phyloP scores from a whole-genome alignment of 306 rosid genomes.

The Begonia fuchsioides region DNA sequence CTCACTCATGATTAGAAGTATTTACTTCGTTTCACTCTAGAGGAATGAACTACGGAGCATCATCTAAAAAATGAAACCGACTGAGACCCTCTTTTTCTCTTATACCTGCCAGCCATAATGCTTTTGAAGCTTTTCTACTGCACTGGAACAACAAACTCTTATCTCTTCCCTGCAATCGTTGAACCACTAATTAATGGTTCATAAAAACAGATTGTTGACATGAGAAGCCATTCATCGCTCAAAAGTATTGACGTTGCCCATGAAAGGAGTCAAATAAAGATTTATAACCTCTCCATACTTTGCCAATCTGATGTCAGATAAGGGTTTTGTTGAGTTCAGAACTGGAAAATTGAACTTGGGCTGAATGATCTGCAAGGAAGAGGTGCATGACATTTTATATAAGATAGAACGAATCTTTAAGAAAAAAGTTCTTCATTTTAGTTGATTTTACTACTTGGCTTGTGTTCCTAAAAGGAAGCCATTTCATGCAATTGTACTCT shows the following conservation, averaged over 20 bases:
- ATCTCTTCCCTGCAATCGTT: conserved; percentile 81
- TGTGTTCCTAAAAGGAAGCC: no score
- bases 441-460: no score
- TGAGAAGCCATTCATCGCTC: conserved; percentile 9
- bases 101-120: conserved; percentile 71
- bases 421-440: no score
- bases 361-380: conserved; percentile 22
- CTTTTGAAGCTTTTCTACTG: conserved; percentile 51
- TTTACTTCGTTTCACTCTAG: background rate
- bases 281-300: conserved; percentile 56
- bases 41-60: background rate
- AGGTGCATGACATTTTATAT: background rate
- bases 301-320: conserved; percentile 57
- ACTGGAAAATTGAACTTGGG: conserved; percentile 46
- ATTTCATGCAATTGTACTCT: no score
- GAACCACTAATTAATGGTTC: conserved; percentile 89
- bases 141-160: conserved; percentile 46
- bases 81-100: background rate
- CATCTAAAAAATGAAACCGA: background rate
- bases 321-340: conserved; percentile 38
- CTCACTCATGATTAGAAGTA: background rate
- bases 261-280: conserved; percentile 1
- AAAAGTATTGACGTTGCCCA: background rate
- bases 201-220: conserved; percentile 11
- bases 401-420: no score